Evolutionary conservation across 2,329 filamentous ascomycete genomes (phyloP).

Genomic region (Clathrospora elynae): DNA sequence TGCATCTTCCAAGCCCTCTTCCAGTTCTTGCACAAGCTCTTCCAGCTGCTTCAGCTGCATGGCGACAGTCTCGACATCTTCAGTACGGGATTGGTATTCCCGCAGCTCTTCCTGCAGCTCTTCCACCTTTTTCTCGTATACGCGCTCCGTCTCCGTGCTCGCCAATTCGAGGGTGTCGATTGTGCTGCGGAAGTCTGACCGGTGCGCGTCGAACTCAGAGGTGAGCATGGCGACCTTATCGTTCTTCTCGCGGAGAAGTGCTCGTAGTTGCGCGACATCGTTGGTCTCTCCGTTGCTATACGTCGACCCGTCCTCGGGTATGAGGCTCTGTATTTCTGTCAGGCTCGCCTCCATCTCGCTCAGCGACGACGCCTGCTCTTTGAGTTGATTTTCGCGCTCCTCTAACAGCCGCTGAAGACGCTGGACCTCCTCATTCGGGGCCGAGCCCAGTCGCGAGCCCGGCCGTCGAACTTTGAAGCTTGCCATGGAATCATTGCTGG

Average conservation of each 20-base stretch:
- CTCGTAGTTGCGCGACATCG: slow-evolving; percentile 76
- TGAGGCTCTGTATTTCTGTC: slow-evolving; percentile 76
- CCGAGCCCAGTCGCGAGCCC: slow-evolving; percentile 39
- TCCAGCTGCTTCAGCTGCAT: slow-evolving; percentile 92
- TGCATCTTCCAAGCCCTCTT: slow-evolving; percentile 95
- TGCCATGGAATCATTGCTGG: slow-evolving; percentile 59
- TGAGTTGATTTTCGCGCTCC: slow-evolving; percentile 84
- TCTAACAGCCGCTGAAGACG: slow-evolving; percentile 74
- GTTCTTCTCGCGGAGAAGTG: slow-evolving; percentile 90
- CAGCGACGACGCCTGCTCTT: slow-evolving; percentile 80
- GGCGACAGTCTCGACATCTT: slow-evolving; percentile 91
- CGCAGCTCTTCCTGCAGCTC: slow-evolving; percentile 82
- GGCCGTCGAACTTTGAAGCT: slow-evolving; percentile 47
- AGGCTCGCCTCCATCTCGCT: slow-evolving; percentile 89
- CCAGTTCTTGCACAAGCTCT: slow-evolving; percentile 93
- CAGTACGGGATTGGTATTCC: slow-evolving; percentile 78
- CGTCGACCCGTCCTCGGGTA: slow-evolving; percentile 58
- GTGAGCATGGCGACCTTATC: slow-evolving; percentile 94
- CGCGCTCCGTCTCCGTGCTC: slow-evolving; percentile 90
- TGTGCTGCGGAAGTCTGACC: slow-evolving; percentile 94
- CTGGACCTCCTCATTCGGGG: slow-evolving; percentile 69
- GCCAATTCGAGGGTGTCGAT: slow-evolving; percentile 96
- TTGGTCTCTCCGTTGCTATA: slow-evolving; percentile 56
- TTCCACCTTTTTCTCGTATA: slow-evolving; percentile 92
- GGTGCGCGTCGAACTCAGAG: slow-evolving; percentile 90